A percentile compares a stretch with the other conserved stretches of the same genome.
Evolutionary conservation across 2,329 filamentous ascomycete genomes (phyloP).

Genomic region (Trichophyton equinum): DNA sequence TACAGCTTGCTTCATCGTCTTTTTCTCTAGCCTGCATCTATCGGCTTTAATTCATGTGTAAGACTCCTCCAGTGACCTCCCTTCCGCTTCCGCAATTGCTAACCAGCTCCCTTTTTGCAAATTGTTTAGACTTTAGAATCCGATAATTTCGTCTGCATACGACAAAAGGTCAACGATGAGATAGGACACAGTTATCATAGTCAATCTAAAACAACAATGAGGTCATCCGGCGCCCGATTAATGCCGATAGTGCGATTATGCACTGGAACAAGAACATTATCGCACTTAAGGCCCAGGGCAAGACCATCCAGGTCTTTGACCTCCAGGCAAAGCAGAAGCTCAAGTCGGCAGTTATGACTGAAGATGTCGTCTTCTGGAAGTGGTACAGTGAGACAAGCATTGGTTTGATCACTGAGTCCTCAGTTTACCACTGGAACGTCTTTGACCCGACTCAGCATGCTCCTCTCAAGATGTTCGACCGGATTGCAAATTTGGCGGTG

Average conservation of each 20-base stretch:
- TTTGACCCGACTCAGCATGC: conserved; percentile 68
- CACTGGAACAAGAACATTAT: conserved; percentile 96
- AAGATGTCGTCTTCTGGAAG: conserved; percentile 98
- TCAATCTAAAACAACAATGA: conserved; percentile 98
- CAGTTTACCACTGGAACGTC: conserved; percentile 96
- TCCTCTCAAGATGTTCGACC: conserved; percentile 86
- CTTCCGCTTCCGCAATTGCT: conserved; percentile 13
- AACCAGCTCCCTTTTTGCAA: background rate
- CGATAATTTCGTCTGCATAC: conserved; percentile 89
- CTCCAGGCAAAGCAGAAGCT: conserved; percentile 85
- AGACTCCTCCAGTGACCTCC: conserved; percentile 25
- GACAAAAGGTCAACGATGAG: conserved; percentile 78
- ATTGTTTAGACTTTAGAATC: conserved; percentile 78
- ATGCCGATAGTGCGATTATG: conserved; percentile 99
- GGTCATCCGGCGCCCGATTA: conserved; percentile 87
- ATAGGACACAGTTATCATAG: conserved; percentile 90
- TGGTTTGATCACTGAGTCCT: conserved; percentile 78
- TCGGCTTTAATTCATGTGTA: conserved; percentile 82
- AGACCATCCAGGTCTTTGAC: conserved; percentile 96
- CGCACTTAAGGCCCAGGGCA: conserved; percentile 83
- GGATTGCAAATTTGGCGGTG: conserved; percentile 78
- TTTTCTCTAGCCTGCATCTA: conserved; percentile 49
- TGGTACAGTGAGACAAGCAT: conserved; percentile 88
- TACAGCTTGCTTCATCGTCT: background rate
- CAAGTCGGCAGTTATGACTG: conserved; percentile 91